Percentiles rank a stretch among this genome's conserved stretches.
These are phyloP conservation scores for Tricholoma terreum DNA, from an alignment of 768 basidiomycete species.

Conservation along the genomic window DNA sequence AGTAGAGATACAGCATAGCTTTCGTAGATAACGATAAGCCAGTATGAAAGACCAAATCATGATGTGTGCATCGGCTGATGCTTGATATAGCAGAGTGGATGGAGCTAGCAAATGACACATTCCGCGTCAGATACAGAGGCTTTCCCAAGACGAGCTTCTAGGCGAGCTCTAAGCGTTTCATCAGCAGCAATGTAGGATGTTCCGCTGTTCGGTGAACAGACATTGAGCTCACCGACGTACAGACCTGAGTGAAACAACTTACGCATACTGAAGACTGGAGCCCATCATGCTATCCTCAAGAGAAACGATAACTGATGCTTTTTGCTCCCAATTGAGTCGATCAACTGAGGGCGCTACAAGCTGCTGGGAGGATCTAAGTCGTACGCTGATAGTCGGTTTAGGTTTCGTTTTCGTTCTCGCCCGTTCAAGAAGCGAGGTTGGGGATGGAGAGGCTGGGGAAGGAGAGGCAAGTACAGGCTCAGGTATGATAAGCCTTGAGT, in stretches of 20 bases:
- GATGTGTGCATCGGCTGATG: background rate
- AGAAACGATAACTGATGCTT: slow-evolving; percentile 33
- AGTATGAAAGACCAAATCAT: too few species aligned
- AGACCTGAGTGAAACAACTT: slow-evolving; percentile 16
- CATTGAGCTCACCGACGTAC: slow-evolving; percentile 1
- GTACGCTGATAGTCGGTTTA: slow-evolving; percentile 34
- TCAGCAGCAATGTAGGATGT: slow-evolving; percentile 46
- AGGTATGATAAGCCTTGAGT: slow-evolving; percentile 48
- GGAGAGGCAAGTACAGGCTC: slow-evolving; percentile 19
- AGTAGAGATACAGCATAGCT: background rate
- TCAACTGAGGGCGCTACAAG: slow-evolving; percentile 24
- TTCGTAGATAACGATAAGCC: too few species aligned
- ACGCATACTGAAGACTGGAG: slow-evolving; percentile 52
- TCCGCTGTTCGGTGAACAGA: slow-evolving; percentile 26
- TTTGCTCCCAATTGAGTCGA: background rate
- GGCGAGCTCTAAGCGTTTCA: slow-evolving; percentile 40
- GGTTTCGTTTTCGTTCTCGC: slow-evolving; percentile 18
- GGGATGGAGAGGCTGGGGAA: background rate
- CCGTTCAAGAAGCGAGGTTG: slow-evolving; percentile 11
- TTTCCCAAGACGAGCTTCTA: slow-evolving; percentile 44
- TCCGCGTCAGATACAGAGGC: slow-evolving; percentile 28
- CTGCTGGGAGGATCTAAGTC: slow-evolving; percentile 34
- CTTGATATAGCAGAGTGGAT: background rate
- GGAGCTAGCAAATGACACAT: slow-evolving; percentile 42
- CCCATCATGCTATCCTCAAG: slow-evolving; percentile 41